A percentile compares a stretch with the other conserved stretches of the same genome.
phyloP scores from a whole-genome alignment of 2,329 filamentous ascomycete genomes.

The Pseudogymnoascus sp. region DNA sequence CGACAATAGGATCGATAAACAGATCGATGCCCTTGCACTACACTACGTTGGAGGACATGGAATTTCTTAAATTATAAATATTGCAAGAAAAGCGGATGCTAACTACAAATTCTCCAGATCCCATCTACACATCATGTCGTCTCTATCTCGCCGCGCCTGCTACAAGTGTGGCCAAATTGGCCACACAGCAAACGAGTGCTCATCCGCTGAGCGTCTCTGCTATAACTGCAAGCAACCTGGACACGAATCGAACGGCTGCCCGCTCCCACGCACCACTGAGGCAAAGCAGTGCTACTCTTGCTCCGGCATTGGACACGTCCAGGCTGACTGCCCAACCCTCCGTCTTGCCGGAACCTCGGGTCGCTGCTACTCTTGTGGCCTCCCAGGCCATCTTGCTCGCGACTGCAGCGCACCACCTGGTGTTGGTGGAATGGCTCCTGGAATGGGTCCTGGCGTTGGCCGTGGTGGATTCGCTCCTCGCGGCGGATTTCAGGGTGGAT shows the following conservation, averaged over 20 bases:
- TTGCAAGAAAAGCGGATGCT: neutral
- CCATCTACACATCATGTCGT: slow-evolving; percentile 50
- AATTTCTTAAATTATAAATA: neutral
- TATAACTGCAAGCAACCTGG: slow-evolving; percentile 86
- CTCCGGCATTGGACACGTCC: slow-evolving; percentile 95
- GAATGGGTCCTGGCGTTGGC: slow-evolving; percentile 38
- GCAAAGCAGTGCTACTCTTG: slow-evolving; percentile 99
- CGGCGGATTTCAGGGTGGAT: slow-evolving; percentile 57
- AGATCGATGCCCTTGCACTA: neutral
- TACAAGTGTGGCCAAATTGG: slow-evolving; percentile 66
- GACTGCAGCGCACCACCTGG: slow-evolving; percentile 72
- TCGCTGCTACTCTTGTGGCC: slow-evolving; percentile 94
- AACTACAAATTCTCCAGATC: slow-evolving; percentile 5
- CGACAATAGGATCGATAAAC: neutral
- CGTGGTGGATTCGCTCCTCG: slow-evolving; percentile 61
- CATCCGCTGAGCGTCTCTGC: slow-evolving; percentile 94
- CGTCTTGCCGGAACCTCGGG: slow-evolving; percentile 74
- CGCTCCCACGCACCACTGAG: slow-evolving; percentile 91
- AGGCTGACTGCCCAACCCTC: slow-evolving; percentile 96
- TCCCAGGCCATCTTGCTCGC: slow-evolving; percentile 85
- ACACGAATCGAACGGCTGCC: slow-evolving; percentile 97
- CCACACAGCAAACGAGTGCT: slow-evolving; percentile 84
- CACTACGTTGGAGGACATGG: neutral
- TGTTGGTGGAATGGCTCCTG: slow-evolving; percentile 27
- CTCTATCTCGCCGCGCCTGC: slow-evolving; percentile 72